A percentile compares a stretch with the other conserved stretches of the same genome.
Conservation (phyloP, 371 early-diverging fungal genomes). For the Vavraia culicis region DNA sequence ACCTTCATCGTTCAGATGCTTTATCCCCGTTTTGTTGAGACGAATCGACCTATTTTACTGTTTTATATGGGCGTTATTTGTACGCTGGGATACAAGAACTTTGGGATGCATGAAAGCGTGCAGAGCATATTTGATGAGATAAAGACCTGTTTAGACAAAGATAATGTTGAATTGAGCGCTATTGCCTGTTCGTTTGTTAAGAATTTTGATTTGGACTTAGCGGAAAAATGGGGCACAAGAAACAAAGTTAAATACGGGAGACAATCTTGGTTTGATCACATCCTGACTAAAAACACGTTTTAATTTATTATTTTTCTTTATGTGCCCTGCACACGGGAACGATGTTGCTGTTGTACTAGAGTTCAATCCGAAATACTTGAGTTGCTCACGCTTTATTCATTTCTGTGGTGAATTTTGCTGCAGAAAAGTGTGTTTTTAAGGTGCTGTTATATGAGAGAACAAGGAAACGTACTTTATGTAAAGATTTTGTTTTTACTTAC, state of each 20-base stretch:
- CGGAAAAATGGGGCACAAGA: conserved; percentile 26
- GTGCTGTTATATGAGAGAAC: too few species aligned
- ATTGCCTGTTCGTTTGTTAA: conserved; percentile 29
- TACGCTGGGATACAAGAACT: conserved; percentile 20
- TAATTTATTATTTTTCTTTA: background rate
- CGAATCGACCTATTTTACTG: conserved; percentile 10
- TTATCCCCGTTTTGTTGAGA: conserved; percentile 14
- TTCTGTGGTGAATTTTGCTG: too few species aligned
- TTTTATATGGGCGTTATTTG: conserved; percentile 22
- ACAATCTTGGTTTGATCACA: too few species aligned
- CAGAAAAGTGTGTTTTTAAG: too few species aligned
- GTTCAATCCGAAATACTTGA: too few species aligned
- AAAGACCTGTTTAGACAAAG: conserved; percentile 3
- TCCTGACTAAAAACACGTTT: background rate
- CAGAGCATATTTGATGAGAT: conserved; percentile 21
- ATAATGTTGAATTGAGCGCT: conserved; percentile 9
- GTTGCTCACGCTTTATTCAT: too few species aligned
- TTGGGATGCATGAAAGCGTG: conserved; percentile 31
- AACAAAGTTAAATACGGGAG: too few species aligned
- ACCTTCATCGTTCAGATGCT: conserved; percentile 30
- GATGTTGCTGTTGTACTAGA: too few species aligned
- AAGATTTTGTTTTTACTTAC: too few species aligned
- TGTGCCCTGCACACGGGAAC: too few species aligned
- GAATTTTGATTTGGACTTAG: conserved; percentile 27
- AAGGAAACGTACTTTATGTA: too few species aligned